A percentile compares a stretch with the other conserved stretches of the same genome.
phyloP scores from a whole-genome alignment of 441 rosid genomes.

The California macrophylla region DNA sequence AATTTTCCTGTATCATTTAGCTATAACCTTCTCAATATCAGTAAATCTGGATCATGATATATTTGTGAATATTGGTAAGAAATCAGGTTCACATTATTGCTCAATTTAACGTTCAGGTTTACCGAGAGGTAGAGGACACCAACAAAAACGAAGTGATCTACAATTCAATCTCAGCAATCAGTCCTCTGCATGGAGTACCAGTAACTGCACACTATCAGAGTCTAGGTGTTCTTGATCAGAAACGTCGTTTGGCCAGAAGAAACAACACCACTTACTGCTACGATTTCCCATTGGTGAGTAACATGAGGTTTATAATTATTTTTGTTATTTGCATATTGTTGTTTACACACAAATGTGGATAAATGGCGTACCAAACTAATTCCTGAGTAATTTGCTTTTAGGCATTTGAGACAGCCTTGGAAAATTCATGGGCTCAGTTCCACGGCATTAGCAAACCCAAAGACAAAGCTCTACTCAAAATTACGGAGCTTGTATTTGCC shows the following conservation, averaged over 20 bases:
- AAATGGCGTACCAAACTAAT: background rate
- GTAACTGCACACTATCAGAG: conserved; percentile 63
- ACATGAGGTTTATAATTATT: conserved; percentile 1
- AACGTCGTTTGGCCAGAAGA: conserved; percentile 77
- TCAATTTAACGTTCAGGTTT: conserved; percentile 51
- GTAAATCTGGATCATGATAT: background rate
- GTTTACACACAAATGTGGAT: background rate
- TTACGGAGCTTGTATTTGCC: conserved; percentile 74
- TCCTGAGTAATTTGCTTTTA: conserved; percentile 27
- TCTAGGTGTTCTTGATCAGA: conserved; percentile 63
- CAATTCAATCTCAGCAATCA: conserved; percentile 51
- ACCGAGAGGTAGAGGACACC: conserved; percentile 75
- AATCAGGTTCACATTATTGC: conserved; percentile 5
- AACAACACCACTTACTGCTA: conserved; percentile 92
- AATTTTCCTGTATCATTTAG: background rate
- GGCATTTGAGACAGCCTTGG: conserved; percentile 91
- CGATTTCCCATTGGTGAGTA: conserved; percentile 89
- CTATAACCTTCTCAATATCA: background rate
- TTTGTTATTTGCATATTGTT: background rate
- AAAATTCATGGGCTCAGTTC: conserved; percentile 64
- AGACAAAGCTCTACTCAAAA: conserved; percentile 41
- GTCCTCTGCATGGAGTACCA: conserved; percentile 59
- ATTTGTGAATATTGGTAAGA: background rate
- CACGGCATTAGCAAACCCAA: conserved; percentile 39
- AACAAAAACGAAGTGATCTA: conserved; percentile 45